Conservation (phyloP, 257 asterid species). For the Thymus mandschuricus region DNA sequence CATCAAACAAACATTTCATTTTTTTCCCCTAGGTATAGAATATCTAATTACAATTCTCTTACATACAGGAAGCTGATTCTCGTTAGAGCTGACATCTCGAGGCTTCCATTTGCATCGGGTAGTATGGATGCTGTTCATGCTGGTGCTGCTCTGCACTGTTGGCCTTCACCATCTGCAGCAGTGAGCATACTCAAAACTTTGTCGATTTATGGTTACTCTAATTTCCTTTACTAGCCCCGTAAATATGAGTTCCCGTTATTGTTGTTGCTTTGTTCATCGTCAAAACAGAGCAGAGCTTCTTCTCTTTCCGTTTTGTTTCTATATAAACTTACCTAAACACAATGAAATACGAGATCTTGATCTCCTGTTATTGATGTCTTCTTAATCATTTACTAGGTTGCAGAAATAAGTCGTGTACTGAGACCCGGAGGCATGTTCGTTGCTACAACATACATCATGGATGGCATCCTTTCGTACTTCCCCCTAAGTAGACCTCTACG, state of each 20-base stretch:
- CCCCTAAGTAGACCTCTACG: conserved; percentile 65
- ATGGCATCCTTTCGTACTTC: conserved; percentile 57
- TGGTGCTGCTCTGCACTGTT: conserved; percentile 95
- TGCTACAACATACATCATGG: conserved; percentile 75
- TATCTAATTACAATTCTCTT: not conserved
- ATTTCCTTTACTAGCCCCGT: not conserved
- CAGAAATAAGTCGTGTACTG: conserved; percentile 84
- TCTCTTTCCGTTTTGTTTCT: no score
- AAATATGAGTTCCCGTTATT: not conserved
- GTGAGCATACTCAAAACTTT: conserved; percentile 42
- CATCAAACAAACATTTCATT: not conserved
- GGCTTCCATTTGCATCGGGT: conserved; percentile 82
- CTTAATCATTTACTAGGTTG: conserved; percentile 54
- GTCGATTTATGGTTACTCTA: not conserved
- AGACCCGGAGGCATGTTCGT: conserved; percentile 86
- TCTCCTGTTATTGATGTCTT: not conserved
- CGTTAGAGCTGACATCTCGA: conserved; percentile 85
- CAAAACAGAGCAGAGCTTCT: no score
- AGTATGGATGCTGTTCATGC: conserved; percentile 86
- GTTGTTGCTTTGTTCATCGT: not conserved
- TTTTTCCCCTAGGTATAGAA: not conserved
- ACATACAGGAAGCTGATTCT: conserved; percentile 57
- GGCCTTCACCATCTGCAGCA: conserved; percentile 91
- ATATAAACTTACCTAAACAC: no score
- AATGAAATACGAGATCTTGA: not conserved